Conservation (phyloP, 257 asterid genomes). For the Solanum chaucha region DNA sequence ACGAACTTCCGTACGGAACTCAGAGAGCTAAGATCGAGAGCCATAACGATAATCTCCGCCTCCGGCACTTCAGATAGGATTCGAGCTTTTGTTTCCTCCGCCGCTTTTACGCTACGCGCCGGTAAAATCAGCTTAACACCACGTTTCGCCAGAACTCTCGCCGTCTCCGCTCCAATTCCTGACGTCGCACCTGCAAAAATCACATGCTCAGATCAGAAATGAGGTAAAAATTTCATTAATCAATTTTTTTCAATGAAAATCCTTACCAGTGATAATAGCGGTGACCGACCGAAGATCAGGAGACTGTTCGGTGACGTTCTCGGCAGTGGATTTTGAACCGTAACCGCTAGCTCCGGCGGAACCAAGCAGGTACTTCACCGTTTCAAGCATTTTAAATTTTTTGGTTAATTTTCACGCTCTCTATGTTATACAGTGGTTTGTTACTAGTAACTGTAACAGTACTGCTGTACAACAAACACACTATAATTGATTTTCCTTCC, state of each 20-base stretch:
- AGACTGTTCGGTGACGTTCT: slow-evolving; percentile 47
- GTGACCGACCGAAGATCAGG: slow-evolving; percentile 51
- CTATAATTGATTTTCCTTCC: neutral
- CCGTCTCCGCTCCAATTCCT: slow-evolving; percentile 95
- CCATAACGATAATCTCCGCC: slow-evolving; percentile 57
- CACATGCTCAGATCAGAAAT: neutral
- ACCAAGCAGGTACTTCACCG: slow-evolving; percentile 68
- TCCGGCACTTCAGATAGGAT: slow-evolving; percentile 55
- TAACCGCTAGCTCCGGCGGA: slow-evolving; percentile 71
- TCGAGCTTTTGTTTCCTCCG: slow-evolving; percentile 67
- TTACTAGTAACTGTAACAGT: neutral
- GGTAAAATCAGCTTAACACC: slow-evolving; percentile 86
- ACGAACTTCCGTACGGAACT: slow-evolving; percentile 61
- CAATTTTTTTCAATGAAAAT: neutral
- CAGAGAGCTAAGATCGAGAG: slow-evolving; percentile 82
- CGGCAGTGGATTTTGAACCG: slow-evolving; percentile 81
- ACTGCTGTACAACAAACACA: neutral
- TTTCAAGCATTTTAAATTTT: slow-evolving; percentile 43
- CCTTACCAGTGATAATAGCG: slow-evolving; percentile 72
- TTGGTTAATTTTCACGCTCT: neutral
- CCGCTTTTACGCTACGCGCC: slow-evolving; percentile 63
- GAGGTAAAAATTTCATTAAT: neutral
- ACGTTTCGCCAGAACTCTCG: slow-evolving; percentile 67
- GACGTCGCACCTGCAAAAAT: slow-evolving; percentile 69
- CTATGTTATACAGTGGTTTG: neutral